Base-by-base conservation (phyloP, 805 yeast species). In the Candida palmyrensis region DNA sequence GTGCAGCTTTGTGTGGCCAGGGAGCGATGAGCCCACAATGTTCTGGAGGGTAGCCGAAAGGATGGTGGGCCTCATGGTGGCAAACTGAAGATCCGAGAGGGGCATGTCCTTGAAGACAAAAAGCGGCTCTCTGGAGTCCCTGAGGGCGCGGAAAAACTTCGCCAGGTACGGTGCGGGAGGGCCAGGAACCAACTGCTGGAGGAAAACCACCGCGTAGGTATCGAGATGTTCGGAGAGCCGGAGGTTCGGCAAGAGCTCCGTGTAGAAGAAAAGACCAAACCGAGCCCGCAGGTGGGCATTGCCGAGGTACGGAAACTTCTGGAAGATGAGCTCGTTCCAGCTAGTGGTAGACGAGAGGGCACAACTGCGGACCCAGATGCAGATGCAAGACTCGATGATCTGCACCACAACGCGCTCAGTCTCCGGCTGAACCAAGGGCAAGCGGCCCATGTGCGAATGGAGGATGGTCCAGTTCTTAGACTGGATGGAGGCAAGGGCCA, bases 301-400 rank as follows among this genome's bases (percentile, higher is more conserved):
- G 3, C 72, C 72, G 30, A 60, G 43, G 35, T 62, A 66, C 1
- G 68, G 65, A 40, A 45, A 66, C 20, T 50, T 53, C 33, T 63
- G 72, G 16, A 62, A 47, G 18, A 59, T 45, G 27, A 66, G 38
- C 27, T 47, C 47, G 30, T 58, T 59, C 72, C 72, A 66, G 37
- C 44, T 60, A 15, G 37, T 43, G 26, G 35, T 41, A 14, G 37
- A 42, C 11, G 42, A 38, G 5, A 47, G 29, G 25, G 36, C 41
- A 9, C 16, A 37, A 17, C 34, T 43, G 19, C 37, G 30, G 7
- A 58, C 40, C 71, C 71, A 66, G 1, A 54, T 36, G 12, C 45
- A 42, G n/a, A 63, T 45, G 16, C 46, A 35, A 12, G 41, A 31
- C 34, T 63, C 68, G 8, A 63, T 47, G 3, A 48, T 29, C 16